Evolutionary conservation across 2,329 filamentous ascomycete species (phyloP).

Genomic region (Phialemonium atrogriseum): DNA sequence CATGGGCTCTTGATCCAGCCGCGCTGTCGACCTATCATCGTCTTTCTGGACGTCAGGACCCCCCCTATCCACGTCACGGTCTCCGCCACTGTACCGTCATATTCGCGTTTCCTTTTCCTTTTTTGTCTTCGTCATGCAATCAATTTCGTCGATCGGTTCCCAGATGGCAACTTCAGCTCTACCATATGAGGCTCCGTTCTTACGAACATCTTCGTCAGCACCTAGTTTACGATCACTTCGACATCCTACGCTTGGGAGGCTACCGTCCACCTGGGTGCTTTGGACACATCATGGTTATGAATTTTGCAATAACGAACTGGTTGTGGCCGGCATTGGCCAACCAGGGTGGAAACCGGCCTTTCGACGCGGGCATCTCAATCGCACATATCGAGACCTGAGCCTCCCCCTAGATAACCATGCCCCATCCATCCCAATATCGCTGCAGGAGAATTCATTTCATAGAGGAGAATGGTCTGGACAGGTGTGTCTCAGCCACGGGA

Average conservation of each 20-base stretch:
- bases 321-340: neutral
- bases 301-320: constrained; percentile 22
- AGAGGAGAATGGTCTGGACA: too few species aligned
- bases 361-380: constrained; percentile 1
- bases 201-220: constrained; percentile 26
- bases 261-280: constrained; percentile 27
- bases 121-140: constrained; percentile 5
- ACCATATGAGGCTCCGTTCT: constrained; percentile 24
- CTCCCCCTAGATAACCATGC: too few species aligned
- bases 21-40: too few species aligned
- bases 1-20: too few species aligned
- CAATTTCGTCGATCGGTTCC: constrained; percentile 18
- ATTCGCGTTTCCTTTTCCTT: constrained; percentile 4
- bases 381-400: too few species aligned
- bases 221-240: constrained; percentile 27
- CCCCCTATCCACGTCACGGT: too few species aligned
- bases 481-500: too few species aligned
- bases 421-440: too few species aligned
- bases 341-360: neutral
- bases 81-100: too few species aligned
- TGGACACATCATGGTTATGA: constrained; percentile 30
- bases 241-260: constrained; percentile 30
- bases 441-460: too few species aligned
- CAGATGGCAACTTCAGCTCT: constrained; percentile 15
- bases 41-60: too few species aligned